Evolutionary conservation across 805 yeast genomes (phyloP).

Genomic region (Naumovozyma baii): DNA sequence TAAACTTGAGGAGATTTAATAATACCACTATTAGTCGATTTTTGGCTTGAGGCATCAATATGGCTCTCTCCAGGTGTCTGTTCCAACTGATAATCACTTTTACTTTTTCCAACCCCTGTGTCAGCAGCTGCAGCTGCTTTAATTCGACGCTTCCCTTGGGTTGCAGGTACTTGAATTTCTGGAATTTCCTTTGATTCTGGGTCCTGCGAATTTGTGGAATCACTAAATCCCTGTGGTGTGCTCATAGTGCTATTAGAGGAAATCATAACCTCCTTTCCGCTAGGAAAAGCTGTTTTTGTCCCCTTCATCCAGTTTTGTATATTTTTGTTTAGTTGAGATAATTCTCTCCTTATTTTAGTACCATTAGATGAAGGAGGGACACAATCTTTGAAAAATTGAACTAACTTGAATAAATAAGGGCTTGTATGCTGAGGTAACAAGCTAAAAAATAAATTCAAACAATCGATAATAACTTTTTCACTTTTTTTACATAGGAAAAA

Average conservation of each 20-base stretch:
- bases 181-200: not conserved
- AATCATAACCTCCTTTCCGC: too few species aligned
- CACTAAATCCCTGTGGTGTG: not conserved
- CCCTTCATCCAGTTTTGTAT: not conserved
- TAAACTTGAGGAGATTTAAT: not conserved
- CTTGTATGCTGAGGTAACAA: not conserved
- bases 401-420: not conserved
- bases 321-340: not conserved
- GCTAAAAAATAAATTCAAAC: not conserved
- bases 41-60: not conserved
- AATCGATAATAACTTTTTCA: not conserved
- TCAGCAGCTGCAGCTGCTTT: not conserved
- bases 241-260: not conserved
- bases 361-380: not conserved
- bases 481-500: not conserved
- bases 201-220: not conserved
- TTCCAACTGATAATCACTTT: not conserved
- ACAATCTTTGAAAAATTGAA: not conserved
- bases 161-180: constrained; percentile 9
- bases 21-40: not conserved
- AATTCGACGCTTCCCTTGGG: constrained; percentile 3
- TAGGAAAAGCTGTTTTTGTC: too few species aligned
- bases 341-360: not conserved
- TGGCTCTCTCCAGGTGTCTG: not conserved
- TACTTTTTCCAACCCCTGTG: not conserved